These are phyloP conservation scores for Bocquillonia castaneifolia DNA, from an alignment of 441 rosid species.

Conservation along the genomic window DNA sequence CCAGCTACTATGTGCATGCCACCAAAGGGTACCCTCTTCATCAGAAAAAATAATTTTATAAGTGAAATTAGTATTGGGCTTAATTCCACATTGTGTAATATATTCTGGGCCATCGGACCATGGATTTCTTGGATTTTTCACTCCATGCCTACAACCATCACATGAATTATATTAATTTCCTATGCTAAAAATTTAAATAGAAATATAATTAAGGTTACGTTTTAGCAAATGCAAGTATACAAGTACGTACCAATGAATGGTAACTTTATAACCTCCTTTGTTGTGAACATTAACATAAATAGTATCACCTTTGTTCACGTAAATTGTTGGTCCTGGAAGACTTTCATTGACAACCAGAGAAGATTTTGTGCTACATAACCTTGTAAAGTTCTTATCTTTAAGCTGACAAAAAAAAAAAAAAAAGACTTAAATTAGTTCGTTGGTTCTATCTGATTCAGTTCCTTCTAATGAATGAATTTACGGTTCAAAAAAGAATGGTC, in stretches of 20 bases:
- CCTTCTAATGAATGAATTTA: too few relatives aligned
- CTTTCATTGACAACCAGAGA: not conserved
- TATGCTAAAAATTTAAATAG: too few relatives aligned
- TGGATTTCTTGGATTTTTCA: slow-evolving; percentile 6
- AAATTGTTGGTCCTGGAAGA: not conserved
- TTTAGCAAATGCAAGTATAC: too few relatives aligned
- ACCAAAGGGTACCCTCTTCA: too few relatives aligned
- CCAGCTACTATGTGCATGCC: slow-evolving; percentile 10
- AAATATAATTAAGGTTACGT: too few relatives aligned
- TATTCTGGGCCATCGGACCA: slow-evolving; percentile 1
- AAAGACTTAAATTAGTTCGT: too few relatives aligned
- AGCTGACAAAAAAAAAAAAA: not conserved
- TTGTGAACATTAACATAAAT: not conserved
- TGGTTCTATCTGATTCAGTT: too few relatives aligned
- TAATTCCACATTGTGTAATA: slow-evolving; percentile 7
- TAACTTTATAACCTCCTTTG: not conserved
- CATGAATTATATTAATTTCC: too few relatives aligned
- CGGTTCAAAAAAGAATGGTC: too few relatives aligned
- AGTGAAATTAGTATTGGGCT: not conserved
- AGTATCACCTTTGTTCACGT: not conserved
- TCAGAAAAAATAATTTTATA: not conserved
- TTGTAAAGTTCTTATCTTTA: not conserved
- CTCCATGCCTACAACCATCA: slow-evolving; percentile 4
- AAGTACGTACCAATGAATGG: slow-evolving; percentile 13
- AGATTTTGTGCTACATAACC: not conserved